Evolutionary conservation across 1,139 yeast species (phyloP), one percentile per base, ranked within the genome.

Genomic region (Kodamaea suecica): DNA sequence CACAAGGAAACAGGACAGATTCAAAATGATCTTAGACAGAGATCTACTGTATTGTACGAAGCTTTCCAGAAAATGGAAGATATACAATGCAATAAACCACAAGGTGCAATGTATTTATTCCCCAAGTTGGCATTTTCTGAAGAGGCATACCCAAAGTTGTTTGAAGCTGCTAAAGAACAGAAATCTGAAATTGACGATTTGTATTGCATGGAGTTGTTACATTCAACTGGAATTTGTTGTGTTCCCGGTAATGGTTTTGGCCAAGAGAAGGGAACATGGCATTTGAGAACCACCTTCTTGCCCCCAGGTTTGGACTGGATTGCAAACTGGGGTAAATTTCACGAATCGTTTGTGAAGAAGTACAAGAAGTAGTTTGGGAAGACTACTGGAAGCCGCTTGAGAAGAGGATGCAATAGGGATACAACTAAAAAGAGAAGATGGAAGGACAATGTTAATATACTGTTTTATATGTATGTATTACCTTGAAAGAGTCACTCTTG

Each of bases 201-300:
- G 45, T 94, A 92, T 65, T 88, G 97, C 60, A 71, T 82, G 56
- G 80, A 83, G 48, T 66, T 92, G 41, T 71, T 92, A 46, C 92
- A 90, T 48, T 59, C 63, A 37, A 88, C 98, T n/a, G 99, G 98
- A 49, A 88, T 92, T 44, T 94, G 98, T 62, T 87, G 95, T 36
- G 95, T 92, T 42, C 97, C 98, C 20, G 99, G 98, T 27, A 80
- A 88, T 29, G 98, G 98, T 2, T 94, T 92, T 53, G 97, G 97
- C 27, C 98, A 94, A 64, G 82, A 70, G 31, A 80, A 80, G 34
- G 95, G 85, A 16, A 87, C 97, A 6, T 84, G 73, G 66, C 98
- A 92, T 58, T 74, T 92, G 52, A 79, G 98, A 70, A 92, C 98
- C 3, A 92, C 98, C 2, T 92, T 92, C 68, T 73, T 92, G 53